Evolutionary conservation across 2,329 filamentous ascomycete species (phyloP), one percentile per base, ranked within the genome.

Genomic region (Cryphonectria carpinicola): DNA sequence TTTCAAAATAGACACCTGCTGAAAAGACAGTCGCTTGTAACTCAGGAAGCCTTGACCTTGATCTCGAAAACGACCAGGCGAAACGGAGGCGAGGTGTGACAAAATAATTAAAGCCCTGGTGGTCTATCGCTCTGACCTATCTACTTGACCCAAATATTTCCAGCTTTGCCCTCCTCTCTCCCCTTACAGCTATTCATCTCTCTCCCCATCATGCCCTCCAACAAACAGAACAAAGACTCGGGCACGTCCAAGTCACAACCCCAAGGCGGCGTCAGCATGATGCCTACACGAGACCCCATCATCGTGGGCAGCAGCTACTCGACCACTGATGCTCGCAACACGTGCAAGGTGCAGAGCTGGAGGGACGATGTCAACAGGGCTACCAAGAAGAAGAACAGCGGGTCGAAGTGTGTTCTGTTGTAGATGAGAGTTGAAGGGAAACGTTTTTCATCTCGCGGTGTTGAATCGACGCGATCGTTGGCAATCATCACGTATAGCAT

Each of bases 221-320:
- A n/a, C 13, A 25, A 32, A 32, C 5, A 58, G 5, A 56, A 28
- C 11, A 28, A 32, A 1, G 25, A 32, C 52, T 3, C 54, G 2
- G 13, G 13, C 14, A 32, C 13, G 54, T 58, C 28, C 58, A 61
- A 61, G 35, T 39, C 32, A 39, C 17, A 61, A 2, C 58, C 35
- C 8, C 19, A 19, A 19, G 32, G 35, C 32, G 8, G 58, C 35
- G 14, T 61, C 35, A 39, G 22, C 28, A 7, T n/a, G 19, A 19
- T 11, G 28, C 22, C 58, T 39, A 35, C 58, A 22, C 58, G 58
- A 39, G 58, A 61, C 11, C 32, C 58, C 32, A 39, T 61, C 58
- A 37, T 61, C 3, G 58, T 61, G 58, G 32, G 32, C 32, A 61
- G 58, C 35, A n/a, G 58, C 19, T 39, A 61, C 58, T 61, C 58